Conservation (phyloP, 352 stramenopile species). For the Globisporangium abappressorium region DNA sequence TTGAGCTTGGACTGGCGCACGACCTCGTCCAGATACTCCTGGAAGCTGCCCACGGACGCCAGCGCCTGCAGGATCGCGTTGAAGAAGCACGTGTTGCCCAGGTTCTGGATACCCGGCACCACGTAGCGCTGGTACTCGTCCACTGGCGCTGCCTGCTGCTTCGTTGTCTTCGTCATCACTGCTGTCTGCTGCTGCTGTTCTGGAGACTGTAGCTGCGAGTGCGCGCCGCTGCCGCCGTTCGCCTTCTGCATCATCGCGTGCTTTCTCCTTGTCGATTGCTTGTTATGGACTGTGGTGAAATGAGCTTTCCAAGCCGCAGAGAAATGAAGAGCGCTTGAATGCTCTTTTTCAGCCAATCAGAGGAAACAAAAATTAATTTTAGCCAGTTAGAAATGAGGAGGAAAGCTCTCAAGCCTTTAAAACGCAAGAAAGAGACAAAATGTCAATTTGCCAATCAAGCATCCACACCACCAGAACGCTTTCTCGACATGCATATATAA, state of each 20-base stretch:
- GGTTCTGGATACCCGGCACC: constrained; percentile 80
- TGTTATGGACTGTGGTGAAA: neutral
- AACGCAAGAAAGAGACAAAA: neutral
- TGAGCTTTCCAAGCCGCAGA: constrained; percentile 11
- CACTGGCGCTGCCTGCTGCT: neutral
- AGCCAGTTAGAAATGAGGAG: constrained; percentile 1
- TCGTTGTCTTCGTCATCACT: neutral
- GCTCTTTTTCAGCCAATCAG: constrained; percentile 1
- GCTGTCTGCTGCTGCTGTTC: neutral
- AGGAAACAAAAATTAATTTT: neutral
- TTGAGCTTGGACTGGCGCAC: constrained; percentile 30
- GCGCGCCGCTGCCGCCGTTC: neutral
- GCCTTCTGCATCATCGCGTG: constrained; percentile 9
- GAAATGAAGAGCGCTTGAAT: constrained; percentile 4
- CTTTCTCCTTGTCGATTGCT: neutral
- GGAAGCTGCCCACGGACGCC: constrained; percentile 64
- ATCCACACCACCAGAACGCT: neutral
- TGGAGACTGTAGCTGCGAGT: constrained; percentile 3
- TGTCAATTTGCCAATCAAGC: neutral
- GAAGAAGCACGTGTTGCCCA: constrained; percentile 91
- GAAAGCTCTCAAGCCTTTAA: neutral
- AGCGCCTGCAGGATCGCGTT: constrained; percentile 88
- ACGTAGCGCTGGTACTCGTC: constrained; percentile 19
- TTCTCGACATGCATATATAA: neutral
- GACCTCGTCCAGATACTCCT: constrained; percentile 67